Conservation (phyloP, 257 asterid genomes). For the Salvia splendens region DNA sequence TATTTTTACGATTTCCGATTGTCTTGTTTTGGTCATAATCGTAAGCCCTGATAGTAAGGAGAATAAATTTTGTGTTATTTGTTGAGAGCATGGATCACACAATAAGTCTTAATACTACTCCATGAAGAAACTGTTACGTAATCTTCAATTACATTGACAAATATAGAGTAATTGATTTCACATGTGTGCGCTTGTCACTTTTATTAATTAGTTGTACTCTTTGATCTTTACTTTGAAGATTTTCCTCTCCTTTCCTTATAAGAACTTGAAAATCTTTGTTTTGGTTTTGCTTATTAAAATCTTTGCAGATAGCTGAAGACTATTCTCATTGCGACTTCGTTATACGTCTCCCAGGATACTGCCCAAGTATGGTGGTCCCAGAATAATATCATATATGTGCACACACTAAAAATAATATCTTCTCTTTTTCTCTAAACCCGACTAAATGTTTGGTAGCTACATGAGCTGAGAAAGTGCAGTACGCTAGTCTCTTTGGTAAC, state of each 20-base stretch:
- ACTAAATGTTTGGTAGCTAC: slow-evolving; percentile 13
- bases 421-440: neutral
- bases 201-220: neutral
- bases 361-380: slow-evolving; percentile 65
- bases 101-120: neutral
- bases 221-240: slow-evolving; percentile 14
- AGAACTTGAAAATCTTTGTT: slow-evolving; percentile 9
- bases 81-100: slow-evolving; percentile 10
- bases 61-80: neutral
- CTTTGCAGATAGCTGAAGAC: slow-evolving; percentile 74
- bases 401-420: neutral
- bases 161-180: neutral
- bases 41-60: neutral
- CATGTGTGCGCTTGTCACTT: neutral
- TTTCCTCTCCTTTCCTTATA: neutral
- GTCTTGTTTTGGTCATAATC: neutral
- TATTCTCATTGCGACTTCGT: slow-evolving; percentile 70
- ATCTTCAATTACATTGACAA: slow-evolving; percentile 1
- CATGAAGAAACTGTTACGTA: slow-evolving; percentile 12
- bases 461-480: neutral
- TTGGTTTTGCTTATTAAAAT: neutral
- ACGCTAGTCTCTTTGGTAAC: neutral
- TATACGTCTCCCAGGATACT: slow-evolving; percentile 75
- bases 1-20: neutral
- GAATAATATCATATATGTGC: neutral